These are phyloP conservation scores for Bretschneidera sinensis DNA, from an alignment of 345 rosid genomes.

Conservation along the genomic window DNA sequence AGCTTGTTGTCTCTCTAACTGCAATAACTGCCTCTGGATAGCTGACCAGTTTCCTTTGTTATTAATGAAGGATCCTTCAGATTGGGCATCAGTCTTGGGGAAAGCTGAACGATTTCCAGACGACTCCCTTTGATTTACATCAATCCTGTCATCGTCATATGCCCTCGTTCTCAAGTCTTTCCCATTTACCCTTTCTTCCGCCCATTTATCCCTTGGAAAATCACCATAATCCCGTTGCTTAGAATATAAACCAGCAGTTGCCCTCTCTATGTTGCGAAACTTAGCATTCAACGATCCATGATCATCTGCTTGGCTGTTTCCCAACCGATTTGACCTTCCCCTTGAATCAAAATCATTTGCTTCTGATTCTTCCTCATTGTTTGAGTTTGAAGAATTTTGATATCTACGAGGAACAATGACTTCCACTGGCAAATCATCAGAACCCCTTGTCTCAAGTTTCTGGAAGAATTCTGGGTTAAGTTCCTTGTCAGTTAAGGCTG, in stretches of 20 bases:
- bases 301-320: conserved; percentile 42
- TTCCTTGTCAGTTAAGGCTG: conserved; percentile 73
- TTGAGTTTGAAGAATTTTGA: conserved; percentile 43
- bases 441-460: conserved; percentile 73
- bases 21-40: conserved; percentile 90
- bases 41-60: conserved; percentile 91
- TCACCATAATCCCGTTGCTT: conserved; percentile 20
- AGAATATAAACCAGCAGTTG: conserved; percentile 21
- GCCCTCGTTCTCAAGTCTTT: conserved; percentile 54
- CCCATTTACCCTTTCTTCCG: conserved; percentile 36
- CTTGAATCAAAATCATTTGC: conserved; percentile 38
- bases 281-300: conserved; percentile 34
- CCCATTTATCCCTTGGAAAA: conserved; percentile 23
- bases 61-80: conserved; percentile 70
- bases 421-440: conserved; percentile 80
- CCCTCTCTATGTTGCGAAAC: conserved; percentile 37
- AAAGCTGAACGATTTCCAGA: conserved; percentile 46
- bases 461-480: conserved; percentile 94
- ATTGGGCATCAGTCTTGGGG: conserved; percentile 58
- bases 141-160: conserved; percentile 48
- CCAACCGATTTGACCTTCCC: conserved; percentile 42
- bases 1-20: conserved; percentile 88
- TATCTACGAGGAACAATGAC: conserved; percentile 81
- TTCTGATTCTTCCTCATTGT: conserved; percentile 54
- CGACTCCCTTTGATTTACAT: conserved; percentile 48